Conservation (phyloP, 495 filamentous ascomycete genomes). For the Hypoxylon intermedium region DNA sequence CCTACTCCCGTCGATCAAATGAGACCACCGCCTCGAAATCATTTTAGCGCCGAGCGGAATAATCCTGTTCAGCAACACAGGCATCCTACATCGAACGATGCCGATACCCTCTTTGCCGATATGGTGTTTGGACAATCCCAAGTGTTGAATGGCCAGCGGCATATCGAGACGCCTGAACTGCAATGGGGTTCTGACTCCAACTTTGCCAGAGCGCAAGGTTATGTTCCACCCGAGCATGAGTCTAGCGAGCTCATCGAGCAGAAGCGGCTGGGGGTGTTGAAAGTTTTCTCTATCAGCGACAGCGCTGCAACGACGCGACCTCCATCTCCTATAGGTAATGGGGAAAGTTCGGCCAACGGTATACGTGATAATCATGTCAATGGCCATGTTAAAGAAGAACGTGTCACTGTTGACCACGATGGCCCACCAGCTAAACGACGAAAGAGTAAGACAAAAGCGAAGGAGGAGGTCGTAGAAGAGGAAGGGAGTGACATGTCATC, state of each 20-base stretch:
- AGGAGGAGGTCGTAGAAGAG: constrained; percentile 36
- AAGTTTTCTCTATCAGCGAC: constrained; percentile 58
- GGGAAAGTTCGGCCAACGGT: constrained; percentile 44
- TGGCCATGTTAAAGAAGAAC: constrained; percentile 45
- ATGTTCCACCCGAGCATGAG: constrained; percentile 61
- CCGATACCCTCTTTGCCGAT: constrained; percentile 42
- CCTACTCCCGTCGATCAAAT: constrained; percentile 20
- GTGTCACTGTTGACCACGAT: constrained; percentile 45
- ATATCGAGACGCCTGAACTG: constrained; percentile 44
- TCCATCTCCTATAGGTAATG: constrained; percentile 58
- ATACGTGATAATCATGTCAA: constrained; percentile 15
- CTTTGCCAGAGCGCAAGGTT: constrained; percentile 64
- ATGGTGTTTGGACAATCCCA: constrained; percentile 48
- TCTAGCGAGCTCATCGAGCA: constrained; percentile 62
- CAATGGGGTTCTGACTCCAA: constrained; percentile 72
- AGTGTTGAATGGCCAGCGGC: constrained; percentile 20
- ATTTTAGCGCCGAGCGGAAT: constrained; percentile 11
- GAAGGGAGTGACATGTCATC: constrained; percentile 28
- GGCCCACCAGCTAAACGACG: constrained; percentile 52
- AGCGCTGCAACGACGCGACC: constrained; percentile 65
- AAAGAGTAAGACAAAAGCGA: constrained; percentile 54
- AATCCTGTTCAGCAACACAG: constrained; percentile 36
- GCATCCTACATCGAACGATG: constrained; percentile 26
- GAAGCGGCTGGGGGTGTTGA: constrained; percentile 60
- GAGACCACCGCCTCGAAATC: constrained; percentile 20